Evolutionary conservation across 2,329 filamentous ascomycete genomes (phyloP).

Genomic region (Hymenoscyphus scutula): DNA sequence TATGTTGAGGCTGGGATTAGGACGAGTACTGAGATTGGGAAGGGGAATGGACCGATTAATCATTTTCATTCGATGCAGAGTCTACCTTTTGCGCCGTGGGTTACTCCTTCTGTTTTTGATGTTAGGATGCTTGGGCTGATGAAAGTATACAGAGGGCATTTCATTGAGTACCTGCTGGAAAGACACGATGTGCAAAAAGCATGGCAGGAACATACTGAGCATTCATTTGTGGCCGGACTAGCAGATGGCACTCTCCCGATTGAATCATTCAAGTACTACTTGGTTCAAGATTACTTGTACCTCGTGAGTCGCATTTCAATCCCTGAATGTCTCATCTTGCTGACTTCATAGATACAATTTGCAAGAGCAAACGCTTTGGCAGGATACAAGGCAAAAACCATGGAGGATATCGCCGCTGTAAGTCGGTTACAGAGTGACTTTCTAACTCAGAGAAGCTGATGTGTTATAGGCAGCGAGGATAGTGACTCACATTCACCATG

Average conservation of each 20-base stretch:
- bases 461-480: constrained; percentile 60
- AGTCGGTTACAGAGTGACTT: constrained; percentile 26
- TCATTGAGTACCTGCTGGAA: constrained; percentile 78
- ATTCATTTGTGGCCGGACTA: constrained; percentile 77
- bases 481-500: constrained; percentile 72
- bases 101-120: neutral
- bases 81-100: constrained; percentile 62
- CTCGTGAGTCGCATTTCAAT: constrained; percentile 52
- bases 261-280: constrained; percentile 80
- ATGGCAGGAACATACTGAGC: constrained; percentile 76
- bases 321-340: neutral
- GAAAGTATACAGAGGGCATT: constrained; percentile 57
- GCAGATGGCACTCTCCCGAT: constrained; percentile 72
- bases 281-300: constrained; percentile 91
- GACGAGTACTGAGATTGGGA: constrained; percentile 44
- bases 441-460: neutral
- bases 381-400: constrained; percentile 76
- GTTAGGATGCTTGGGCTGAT: too few species aligned
- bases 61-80: constrained; percentile 72
- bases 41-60: constrained; percentile 70
- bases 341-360: constrained; percentile 69
- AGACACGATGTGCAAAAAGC: constrained; percentile 69
- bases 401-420: constrained; percentile 71
- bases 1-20: constrained; percentile 72
- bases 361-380: constrained; percentile 81